Evolutionary conservation across 768 basidiomycete genomes (phyloP).

Genomic region (Pholiota conissans): DNA sequence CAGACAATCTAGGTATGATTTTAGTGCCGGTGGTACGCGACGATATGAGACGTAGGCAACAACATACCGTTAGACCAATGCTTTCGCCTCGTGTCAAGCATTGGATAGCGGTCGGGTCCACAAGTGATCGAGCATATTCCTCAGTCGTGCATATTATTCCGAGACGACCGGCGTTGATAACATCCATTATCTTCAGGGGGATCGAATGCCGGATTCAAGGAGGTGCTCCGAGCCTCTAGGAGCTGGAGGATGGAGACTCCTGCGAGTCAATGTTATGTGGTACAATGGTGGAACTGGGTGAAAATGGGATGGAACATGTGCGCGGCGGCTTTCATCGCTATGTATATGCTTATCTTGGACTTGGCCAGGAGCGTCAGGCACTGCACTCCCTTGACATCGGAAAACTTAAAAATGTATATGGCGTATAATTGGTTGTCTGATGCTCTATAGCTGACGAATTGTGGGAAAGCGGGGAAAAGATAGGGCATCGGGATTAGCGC

Average conservation of each 20-base stretch:
- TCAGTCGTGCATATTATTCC: conserved; percentile 22
- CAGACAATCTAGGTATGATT: conserved; percentile 27
- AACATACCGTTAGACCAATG: conserved; percentile 35
- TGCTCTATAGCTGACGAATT: background rate
- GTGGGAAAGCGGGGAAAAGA: background rate
- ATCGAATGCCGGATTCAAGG: background rate
- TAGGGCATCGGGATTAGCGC: background rate
- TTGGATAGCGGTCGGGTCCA: conserved; percentile 15
- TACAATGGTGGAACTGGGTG: background rate
- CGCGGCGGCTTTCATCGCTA: background rate
- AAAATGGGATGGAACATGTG: background rate
- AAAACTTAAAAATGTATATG: background rate
- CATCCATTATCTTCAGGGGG: background rate
- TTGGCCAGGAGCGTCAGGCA: background rate
- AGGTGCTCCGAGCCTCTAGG: background rate
- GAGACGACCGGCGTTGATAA: background rate
- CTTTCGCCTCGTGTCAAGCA: conserved; percentile 33
- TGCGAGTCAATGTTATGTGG: background rate
- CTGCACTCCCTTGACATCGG: background rate
- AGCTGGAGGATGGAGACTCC: background rate
- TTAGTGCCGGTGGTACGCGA: background rate
- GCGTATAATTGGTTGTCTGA: background rate
- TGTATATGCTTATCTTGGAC: background rate
- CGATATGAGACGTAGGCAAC: background rate
- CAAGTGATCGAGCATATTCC: conserved; percentile 16